These are phyloP conservation scores for Jatropha podagrica DNA, from an alignment of 441 rosid genomes.

Conservation along the genomic window DNA sequence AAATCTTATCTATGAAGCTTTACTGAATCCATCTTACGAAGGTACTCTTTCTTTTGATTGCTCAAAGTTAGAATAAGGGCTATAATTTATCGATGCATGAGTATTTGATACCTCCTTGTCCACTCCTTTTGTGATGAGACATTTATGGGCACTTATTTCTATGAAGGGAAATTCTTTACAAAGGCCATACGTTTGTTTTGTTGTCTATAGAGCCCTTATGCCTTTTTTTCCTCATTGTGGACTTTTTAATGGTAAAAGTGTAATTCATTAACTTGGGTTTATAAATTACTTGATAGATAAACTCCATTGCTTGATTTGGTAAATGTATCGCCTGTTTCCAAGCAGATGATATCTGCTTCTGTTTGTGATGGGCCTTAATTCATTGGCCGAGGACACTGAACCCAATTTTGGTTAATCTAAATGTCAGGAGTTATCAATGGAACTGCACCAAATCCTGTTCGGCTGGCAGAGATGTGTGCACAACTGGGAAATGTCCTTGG, in stretches of 20 bases:
- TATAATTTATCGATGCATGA: not conserved
- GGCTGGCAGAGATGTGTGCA: conserved; percentile 79
- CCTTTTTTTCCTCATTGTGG: no score
- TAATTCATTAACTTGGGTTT: no score
- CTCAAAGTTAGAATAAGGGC: not conserved
- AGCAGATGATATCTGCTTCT: not conserved
- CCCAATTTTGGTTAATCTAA: not conserved
- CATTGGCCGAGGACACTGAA: not conserved
- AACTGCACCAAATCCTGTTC: conserved; percentile 92
- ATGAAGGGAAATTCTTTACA: not conserved
- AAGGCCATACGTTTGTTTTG: no score
- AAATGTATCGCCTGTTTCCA: not conserved
- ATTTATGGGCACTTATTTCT: not conserved
- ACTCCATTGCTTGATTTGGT: no score
- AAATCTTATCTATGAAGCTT: conserved; percentile 75
- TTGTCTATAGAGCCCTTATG: no score
- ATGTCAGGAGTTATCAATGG: conserved; percentile 87
- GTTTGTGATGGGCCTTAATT: not conserved
- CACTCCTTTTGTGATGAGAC: not conserved
- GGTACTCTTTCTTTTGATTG: conserved; percentile 37
- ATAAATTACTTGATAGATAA: no score
- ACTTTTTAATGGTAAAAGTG: no score
- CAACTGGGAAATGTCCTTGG: conserved; percentile 76
- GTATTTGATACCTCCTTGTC: not conserved
- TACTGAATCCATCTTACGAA: conserved; percentile 75